phyloP scores from a whole-genome alignment of 1,284 basidiomycete species.

The Ganoderma lucidum region DNA sequence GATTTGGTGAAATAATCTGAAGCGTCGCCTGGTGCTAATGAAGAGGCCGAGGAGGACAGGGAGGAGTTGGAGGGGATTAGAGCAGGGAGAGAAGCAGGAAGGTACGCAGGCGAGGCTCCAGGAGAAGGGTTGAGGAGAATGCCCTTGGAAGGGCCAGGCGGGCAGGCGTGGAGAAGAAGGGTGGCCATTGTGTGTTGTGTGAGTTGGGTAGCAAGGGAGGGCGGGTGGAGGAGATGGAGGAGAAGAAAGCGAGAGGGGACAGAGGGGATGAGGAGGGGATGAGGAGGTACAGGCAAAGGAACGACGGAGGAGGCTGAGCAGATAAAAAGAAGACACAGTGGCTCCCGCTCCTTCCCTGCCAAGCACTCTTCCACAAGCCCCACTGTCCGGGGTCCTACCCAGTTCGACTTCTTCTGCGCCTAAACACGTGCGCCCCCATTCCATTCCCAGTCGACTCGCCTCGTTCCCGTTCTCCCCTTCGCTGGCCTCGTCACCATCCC shows the following conservation, averaged over 20 bases:
- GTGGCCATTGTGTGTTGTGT: conserved; percentile 33
- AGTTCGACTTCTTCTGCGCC: conserved; percentile 7
- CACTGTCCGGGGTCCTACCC: conserved; percentile 36
- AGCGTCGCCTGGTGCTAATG: conserved; percentile 35
- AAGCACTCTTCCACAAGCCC: conserved; percentile 17
- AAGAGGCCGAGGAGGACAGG: conserved; percentile 39
- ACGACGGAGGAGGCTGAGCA: conserved; percentile 31
- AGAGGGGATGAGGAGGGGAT: conserved; percentile 38
- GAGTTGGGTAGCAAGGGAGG: conserved; percentile 5
- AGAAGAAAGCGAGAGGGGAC: conserved; percentile 46
- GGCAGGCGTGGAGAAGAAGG: conserved; percentile 27
- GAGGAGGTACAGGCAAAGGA: conserved; percentile 23
- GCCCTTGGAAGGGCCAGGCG: conserved; percentile 34
- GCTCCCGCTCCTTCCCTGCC: conserved; percentile 27
- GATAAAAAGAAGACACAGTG: conserved; percentile 31
- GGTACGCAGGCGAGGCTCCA: conserved; percentile 39
- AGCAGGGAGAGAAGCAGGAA: conserved; percentile 35
- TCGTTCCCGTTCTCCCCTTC: conserved; percentile 13
- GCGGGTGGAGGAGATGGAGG: conserved; percentile 34
- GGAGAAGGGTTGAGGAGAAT: conserved; percentile 47
- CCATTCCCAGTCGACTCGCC: conserved; percentile 17
- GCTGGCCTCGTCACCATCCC: not conserved
- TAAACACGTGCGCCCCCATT: conserved; percentile 37
- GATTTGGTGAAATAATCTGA: conserved; percentile 41
- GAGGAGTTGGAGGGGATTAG: conserved; percentile 40